Evolutionary conservation across 768 basidiomycete genomes (phyloP).

Genomic region (Leucocoprinus leucothites): DNA sequence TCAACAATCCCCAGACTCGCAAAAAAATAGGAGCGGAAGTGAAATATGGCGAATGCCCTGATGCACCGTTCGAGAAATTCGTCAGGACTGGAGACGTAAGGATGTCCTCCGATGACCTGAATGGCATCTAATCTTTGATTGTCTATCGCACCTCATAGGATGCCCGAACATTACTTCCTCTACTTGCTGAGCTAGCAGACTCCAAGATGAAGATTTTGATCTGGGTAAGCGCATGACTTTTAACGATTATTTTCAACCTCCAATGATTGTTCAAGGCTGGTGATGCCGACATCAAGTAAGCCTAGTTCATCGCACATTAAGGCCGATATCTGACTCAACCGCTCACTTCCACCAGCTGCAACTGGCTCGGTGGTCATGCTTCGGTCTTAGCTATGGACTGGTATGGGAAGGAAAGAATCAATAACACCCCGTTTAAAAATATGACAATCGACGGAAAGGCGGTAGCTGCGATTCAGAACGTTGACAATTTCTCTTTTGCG

Average conservation of each 20-base stretch:
- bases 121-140: neutral
- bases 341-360: conserved; percentile 29
- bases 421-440: conserved; percentile 40
- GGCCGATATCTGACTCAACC: neutral
- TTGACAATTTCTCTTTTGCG: conserved; percentile 69
- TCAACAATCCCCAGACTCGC: conserved; percentile 32
- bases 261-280: conserved; percentile 31
- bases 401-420: conserved; percentile 38
- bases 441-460: conserved; percentile 53
- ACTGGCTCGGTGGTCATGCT: conserved; percentile 45
- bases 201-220: conserved; percentile 39
- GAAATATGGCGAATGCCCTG: conserved; percentile 46
- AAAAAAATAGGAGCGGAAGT: conserved; percentile 50
- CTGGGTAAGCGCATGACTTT: conserved; percentile 33
- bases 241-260: neutral
- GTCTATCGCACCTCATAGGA: conserved; percentile 42
- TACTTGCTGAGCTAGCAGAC: conserved; percentile 45
- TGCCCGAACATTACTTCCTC: conserved; percentile 51
- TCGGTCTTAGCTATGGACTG: conserved; percentile 43
- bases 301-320: neutral
- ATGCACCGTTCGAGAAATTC: conserved; percentile 41
- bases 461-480: conserved; percentile 59
- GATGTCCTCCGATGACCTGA: neutral
- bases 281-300: conserved; percentile 50
- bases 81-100: conserved; percentile 54